These are phyloP conservation scores for Brachypodium distachyon DNA, from an alignment of 202 grass and related monocot species.

Conservation along the genomic window DNA sequence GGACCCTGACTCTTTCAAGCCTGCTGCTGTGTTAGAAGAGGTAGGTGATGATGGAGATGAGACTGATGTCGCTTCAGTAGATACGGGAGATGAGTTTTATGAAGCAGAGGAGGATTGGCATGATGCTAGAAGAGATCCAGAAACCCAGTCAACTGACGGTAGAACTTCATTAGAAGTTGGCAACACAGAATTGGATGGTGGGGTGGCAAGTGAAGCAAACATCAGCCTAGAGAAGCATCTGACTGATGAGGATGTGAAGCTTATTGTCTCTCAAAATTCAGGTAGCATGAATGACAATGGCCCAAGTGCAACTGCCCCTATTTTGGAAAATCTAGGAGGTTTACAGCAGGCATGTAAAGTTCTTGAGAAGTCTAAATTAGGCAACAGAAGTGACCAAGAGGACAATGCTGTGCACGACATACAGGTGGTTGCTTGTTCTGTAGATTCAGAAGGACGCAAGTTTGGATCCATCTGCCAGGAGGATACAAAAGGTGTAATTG, in stretches of 20 bases:
- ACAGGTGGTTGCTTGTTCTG: conserved; percentile 55
- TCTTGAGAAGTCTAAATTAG: conserved; percentile 28
- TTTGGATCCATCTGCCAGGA: conserved; percentile 39
- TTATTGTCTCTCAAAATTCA: conserved; percentile 31
- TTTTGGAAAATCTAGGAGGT: conserved; percentile 39
- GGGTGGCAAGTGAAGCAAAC: conserved; percentile 16
- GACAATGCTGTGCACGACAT: conserved; percentile 53
- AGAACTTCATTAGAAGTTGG: conserved; percentile 28
- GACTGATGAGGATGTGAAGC: conserved; percentile 43
- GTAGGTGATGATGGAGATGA: conserved; percentile 66
- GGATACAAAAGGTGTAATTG: conserved; percentile 57
- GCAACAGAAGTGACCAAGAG: conserved; percentile 28
- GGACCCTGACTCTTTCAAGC: conserved; percentile 61
- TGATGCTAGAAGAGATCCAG: conserved; percentile 70
- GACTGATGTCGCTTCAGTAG: conserved; percentile 74
- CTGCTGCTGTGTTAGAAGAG: conserved; percentile 38
- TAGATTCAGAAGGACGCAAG: conserved; percentile 35
- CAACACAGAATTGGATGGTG: conserved; percentile 25
- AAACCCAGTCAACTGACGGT: conserved; percentile 39
- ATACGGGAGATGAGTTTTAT: conserved; percentile 82
- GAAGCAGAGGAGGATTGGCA: conserved; percentile 97
- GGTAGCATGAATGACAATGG: conserved; percentile 15
- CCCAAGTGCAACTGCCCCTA: conserved; percentile 8
- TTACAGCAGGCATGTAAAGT: conserved; percentile 37
- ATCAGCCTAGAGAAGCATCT: conserved; percentile 1